Base-by-base conservation (phyloP, 495 filamentous ascomycete species). In the Trichoderma gamsii region DNA sequence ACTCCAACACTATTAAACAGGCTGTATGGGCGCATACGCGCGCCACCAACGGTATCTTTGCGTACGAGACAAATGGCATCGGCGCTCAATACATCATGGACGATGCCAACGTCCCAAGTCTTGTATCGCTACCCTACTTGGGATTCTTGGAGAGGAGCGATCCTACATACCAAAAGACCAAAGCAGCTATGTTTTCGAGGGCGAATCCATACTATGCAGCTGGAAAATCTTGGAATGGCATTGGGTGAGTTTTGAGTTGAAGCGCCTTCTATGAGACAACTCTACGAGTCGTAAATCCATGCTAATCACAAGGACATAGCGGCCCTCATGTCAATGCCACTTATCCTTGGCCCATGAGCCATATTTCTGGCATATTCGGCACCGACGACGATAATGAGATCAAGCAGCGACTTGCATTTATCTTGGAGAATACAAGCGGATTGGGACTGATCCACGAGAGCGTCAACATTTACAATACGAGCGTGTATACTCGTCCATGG, bases 91-190 rank as follows among this genome's bases (percentile, higher is more conserved):
- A 41, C 41, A 27, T 29, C 41, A 56, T 66, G 84, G 86, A 88
- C 72, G 86, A 89, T 66, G 85, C 87, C 56, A 89, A 89, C 71
- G 83, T 89, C 46, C 86, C 86, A 7, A 81, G 78, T 43, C 79
- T 89, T 9, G 79, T 88, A 29, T 78, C 79, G 44, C 83, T 85
- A 4, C 83, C 86, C 1, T 78, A 87, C 69, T 72, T 85, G 35
- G 82, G 83, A 15, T 88, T 84, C 69, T 74, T 84, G 3, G 79
- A 82, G 65, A 69, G 72, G 35, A 69, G 68, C 32, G 83, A 87
- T 64, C 64, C 73, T 63, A 78, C 81, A 21, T 88, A 88, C 70
- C 80, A 82, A 69, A 84, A 81, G 71, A 88, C 86, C 29, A 79
- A 86, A 18, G 73, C 73, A 15, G 80, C 85, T 56, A 74, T 85